Evolutionary conservation across 1,139 yeast genomes (phyloP), one percentile per base, ranked within the genome.

Genomic region (Candida dubliniensis): DNA sequence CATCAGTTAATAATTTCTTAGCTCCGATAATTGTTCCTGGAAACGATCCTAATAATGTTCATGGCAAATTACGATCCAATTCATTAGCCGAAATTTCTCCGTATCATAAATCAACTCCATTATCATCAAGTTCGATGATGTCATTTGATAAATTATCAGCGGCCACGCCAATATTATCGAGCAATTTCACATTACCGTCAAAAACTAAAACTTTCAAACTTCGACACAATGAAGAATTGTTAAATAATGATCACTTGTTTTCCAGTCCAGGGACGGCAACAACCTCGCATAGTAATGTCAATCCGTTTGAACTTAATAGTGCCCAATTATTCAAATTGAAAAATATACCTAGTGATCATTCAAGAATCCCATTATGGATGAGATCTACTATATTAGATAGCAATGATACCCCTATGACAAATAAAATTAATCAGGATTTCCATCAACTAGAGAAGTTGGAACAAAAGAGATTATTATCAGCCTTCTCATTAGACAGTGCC

Each of bases 161-260:
- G 2, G 34, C 27, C 15, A 60, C 69, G 2, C 71, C 71, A 4
- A 57, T 63, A 6, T 52, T 66, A 27, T 61, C 65, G 12, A 41
- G 66, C n/a, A 47, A 62, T 40, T 66, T 66, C 37, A 53, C 58
- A 3, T 53, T 66, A 13, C 70, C 71, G 3, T 41, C 56, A 0
- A 51, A 56, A 8, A 43, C 56, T 0, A 52, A 56, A 4, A 54
- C 47, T 33, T 72, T 72, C 52, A 71, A 67, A 47, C 65, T 72
- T 34, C 60, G 77, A 51, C 77, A 73, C 46, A 70, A 70, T 44
- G 77, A 73, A 48, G 77, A 73, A 48, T 48, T 64, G 29, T 29
- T 27, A 10, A 26, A 48, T 31, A 14, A 34, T 6, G 38, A 42
- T 13, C 42, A 39, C 14, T 42, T 50, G 25, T 50, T 47, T 26